These are phyloP conservation scores for Trichoderma virens DNA, from an alignment of 495 filamentous ascomycete genomes.

Conservation along the genomic window DNA sequence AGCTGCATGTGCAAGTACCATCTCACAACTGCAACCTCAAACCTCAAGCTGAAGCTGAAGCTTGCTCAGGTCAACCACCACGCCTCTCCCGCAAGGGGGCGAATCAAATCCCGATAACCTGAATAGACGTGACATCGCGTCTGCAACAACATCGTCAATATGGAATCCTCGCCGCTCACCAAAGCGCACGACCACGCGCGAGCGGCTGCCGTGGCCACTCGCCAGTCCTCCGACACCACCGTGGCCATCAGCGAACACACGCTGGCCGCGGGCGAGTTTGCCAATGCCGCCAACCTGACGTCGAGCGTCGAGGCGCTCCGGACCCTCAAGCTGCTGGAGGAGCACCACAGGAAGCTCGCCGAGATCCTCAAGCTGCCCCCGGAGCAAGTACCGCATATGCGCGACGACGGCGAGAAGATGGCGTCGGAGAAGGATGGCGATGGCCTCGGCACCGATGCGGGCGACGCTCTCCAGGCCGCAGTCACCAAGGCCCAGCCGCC, in stretches of 20 bases:
- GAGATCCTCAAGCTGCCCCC: constrained; percentile 65
- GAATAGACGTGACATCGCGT: constrained; percentile 5
- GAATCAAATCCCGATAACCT: not conserved
- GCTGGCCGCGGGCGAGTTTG: constrained; percentile 82
- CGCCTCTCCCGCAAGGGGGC: not conserved
- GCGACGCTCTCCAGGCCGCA: constrained; percentile 16
- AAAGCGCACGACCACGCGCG: constrained; percentile 80
- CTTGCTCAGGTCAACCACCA: not conserved
- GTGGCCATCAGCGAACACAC: constrained; percentile 82
- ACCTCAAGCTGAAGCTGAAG: not conserved
- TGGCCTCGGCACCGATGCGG: constrained; percentile 1
- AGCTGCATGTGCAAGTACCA: not conserved
- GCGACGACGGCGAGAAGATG: constrained; percentile 33
- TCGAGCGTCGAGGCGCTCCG: constrained; percentile 76
- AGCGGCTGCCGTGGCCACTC: constrained; percentile 64
- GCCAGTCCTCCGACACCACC: constrained; percentile 61
- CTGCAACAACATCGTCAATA: constrained; percentile 15
- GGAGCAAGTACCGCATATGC: constrained; percentile 41
- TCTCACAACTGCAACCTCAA: not conserved
- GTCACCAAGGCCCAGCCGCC: constrained; percentile 35
- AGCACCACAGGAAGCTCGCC: constrained; percentile 75
- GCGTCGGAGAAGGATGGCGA: constrained; percentile 17
- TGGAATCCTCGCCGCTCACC: constrained; percentile 38
- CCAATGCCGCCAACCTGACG: constrained; percentile 67
- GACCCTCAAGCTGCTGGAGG: constrained; percentile 74